These are phyloP conservation scores for Lipomyces yamanashiensis DNA, from an alignment of 805 yeast species.

Conservation along the genomic window DNA sequence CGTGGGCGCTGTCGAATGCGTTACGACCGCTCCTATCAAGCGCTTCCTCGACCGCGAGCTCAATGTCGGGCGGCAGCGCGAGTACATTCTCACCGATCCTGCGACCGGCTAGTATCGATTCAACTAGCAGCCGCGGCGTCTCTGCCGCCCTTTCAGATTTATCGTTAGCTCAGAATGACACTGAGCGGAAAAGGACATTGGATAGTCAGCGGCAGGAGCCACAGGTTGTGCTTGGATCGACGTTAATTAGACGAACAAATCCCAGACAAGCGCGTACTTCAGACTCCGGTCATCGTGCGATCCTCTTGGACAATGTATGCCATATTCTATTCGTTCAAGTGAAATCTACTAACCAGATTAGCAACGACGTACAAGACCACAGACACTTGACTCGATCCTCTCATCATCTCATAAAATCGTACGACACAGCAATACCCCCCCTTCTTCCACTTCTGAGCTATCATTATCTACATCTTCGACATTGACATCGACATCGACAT, in stretches of 20 bases:
- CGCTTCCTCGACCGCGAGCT: slow-evolving; percentile 17
- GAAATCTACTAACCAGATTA: too few species aligned
- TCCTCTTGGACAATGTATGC: too few species aligned
- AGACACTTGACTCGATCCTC: too few species aligned
- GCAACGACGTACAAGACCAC: too few species aligned
- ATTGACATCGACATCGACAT: too few species aligned
- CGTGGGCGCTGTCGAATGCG: too few species aligned
- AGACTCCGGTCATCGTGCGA: not conserved
- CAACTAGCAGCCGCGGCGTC: slow-evolving; percentile 8
- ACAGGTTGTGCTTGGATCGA: slow-evolving; percentile 6
- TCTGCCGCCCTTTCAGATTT: not conserved
- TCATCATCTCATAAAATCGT: too few species aligned
- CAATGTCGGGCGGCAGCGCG: slow-evolving; percentile 2
- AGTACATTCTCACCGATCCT: not conserved
- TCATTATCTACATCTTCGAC: too few species aligned
- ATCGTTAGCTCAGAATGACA: too few species aligned
- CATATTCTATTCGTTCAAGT: too few species aligned
- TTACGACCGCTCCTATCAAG: slow-evolving; percentile 19
- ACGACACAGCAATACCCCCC: too few species aligned
- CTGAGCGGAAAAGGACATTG: not conserved
- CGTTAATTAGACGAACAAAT: not conserved
- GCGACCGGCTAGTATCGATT: slow-evolving; percentile 9
- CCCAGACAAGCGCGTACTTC: not conserved
- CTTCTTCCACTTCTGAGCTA: too few species aligned
- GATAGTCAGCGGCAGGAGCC: not conserved